These are phyloP conservation scores for Ramichloridium luteum DNA, from an alignment of 2,329 filamentous ascomycete species.

Conservation along the genomic window DNA sequence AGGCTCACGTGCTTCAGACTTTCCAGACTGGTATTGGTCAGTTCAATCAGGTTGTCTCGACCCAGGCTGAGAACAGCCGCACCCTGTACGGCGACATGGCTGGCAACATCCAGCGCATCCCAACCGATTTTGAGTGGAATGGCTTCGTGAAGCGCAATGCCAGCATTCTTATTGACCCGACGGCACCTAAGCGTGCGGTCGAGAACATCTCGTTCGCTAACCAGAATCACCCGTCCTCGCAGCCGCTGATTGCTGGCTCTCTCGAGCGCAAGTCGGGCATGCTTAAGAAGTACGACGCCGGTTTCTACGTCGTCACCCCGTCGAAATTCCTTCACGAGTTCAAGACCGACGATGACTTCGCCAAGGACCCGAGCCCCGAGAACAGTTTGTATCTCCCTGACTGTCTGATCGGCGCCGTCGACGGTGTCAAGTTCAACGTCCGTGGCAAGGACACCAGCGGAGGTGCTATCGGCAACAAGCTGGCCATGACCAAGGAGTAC, in stretches of 20 bases:
- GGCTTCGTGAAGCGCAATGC: conserved; percentile 63
- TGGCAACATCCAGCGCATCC: conserved; percentile 57
- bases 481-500: conserved; percentile 68
- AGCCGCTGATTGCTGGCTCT: conserved; percentile 73
- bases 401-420: conserved; percentile 60
- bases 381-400: conserved; percentile 87
- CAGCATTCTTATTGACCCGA: conserved; percentile 64
- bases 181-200: conserved; percentile 59
- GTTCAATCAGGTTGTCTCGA: conserved; percentile 68
- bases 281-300: conserved; percentile 65
- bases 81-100: conserved; percentile 77
- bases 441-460: conserved; percentile 88
- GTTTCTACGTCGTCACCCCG: conserved; percentile 83
- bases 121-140: conserved; percentile 82
- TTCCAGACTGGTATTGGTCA: conserved; percentile 72
- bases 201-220: conserved; percentile 73
- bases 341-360: conserved; percentile 72
- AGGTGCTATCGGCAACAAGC: conserved; percentile 62
- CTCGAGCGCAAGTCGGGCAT: conserved; percentile 86
- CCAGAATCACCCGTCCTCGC: conserved; percentile 67
- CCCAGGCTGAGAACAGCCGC: conserved; percentile 70
- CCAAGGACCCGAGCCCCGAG: conserved; percentile 67
- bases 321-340: conserved; percentile 89
- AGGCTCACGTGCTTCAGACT: conserved; percentile 70
- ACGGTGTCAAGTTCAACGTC: conserved; percentile 77